These are phyloP conservation scores for Claviceps fusiformis DNA, from an alignment of 2,329 filamentous ascomycete species.

Conservation along the genomic window DNA sequence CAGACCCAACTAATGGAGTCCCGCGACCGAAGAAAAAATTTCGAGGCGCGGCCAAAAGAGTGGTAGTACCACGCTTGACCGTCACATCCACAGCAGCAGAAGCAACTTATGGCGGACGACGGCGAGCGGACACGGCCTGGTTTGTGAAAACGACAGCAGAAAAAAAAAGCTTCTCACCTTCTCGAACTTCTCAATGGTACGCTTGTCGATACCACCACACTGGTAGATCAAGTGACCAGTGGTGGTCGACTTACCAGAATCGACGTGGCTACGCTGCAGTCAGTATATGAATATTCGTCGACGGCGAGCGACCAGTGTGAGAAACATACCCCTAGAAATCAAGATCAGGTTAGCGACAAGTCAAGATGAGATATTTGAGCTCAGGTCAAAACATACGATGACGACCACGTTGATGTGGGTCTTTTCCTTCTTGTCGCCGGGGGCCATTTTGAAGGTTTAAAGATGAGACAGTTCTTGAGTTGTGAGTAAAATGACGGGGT, in stretches of 20 bases:
- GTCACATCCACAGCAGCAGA: too few relatives aligned
- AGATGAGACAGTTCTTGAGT: conserved; percentile 2
- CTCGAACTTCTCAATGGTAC: conserved; percentile 99
- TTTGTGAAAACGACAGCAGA: not conserved
- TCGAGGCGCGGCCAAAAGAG: too few relatives aligned
- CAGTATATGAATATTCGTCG: conserved; percentile 18
- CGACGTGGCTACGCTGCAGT: conserved; percentile 60
- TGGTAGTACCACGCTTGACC: too few relatives aligned
- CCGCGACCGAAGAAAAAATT: too few relatives aligned
- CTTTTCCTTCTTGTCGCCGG: conserved; percentile 64
- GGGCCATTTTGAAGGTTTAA: conserved; percentile 26
- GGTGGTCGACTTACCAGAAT: conserved; percentile 98
- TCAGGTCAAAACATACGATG: conserved; percentile 43
- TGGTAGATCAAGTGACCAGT: conserved; percentile 98
- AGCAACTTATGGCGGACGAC: too few relatives aligned
- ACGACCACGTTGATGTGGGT: conserved; percentile 95
- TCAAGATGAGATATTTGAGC: not conserved
- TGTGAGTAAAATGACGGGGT: conserved; percentile 6
- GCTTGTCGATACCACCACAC: conserved; percentile 99
- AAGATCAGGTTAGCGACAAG: conserved; percentile 9
- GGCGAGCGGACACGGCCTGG: too few relatives aligned
- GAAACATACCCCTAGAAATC: conserved; percentile 15
- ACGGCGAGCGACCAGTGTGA: not conserved
- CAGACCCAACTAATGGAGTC: too few relatives aligned
- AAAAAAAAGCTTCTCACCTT: conserved; percentile 53